phyloP scores from a whole-genome alignment of 306 rosid species.

The Ormosia emarginata region DNA sequence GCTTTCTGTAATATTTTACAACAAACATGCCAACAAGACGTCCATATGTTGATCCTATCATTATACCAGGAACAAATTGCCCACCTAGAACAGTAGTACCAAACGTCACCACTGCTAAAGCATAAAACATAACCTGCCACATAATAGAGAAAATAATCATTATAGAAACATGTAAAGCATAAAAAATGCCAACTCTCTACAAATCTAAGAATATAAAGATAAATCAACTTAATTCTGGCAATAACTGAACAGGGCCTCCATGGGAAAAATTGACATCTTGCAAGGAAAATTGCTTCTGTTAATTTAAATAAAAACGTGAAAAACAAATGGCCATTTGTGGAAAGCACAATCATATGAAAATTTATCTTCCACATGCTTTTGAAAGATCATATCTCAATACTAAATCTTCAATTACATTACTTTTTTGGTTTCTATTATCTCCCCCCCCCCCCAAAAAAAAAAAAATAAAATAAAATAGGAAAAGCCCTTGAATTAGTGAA shows the following conservation, averaged over 20 bases:
- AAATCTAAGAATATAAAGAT: constrained; percentile 13
- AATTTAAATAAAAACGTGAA: neutral
- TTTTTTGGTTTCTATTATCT: neutral
- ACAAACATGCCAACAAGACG: constrained; percentile 96
- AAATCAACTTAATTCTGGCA: constrained; percentile 11
- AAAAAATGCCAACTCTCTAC: constrained; percentile 1
- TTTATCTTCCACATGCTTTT: neutral
- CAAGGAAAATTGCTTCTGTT: neutral
- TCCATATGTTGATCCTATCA: constrained; percentile 96
- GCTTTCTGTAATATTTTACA: constrained; percentile 82
- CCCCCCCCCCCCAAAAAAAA: neutral
- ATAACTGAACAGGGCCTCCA: neutral
- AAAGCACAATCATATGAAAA: neutral
- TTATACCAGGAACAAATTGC: constrained; percentile 96
- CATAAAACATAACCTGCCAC: constrained; percentile 88
- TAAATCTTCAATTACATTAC: neutral
- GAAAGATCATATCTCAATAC: neutral
- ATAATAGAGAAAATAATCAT: constrained; percentile 23
- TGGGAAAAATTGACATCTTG: neutral
- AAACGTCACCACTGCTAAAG: constrained; percentile 85
- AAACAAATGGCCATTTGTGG: neutral
- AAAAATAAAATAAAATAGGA: neutral
- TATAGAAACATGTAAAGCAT: neutral
- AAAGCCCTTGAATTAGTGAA: neutral
- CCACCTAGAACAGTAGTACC: constrained; percentile 97